Percentiles rank a stretch among this genome's conserved stretches.
Conservation (phyloP, 73 alveolate species). For the Blepharisma japonicum region DNA sequence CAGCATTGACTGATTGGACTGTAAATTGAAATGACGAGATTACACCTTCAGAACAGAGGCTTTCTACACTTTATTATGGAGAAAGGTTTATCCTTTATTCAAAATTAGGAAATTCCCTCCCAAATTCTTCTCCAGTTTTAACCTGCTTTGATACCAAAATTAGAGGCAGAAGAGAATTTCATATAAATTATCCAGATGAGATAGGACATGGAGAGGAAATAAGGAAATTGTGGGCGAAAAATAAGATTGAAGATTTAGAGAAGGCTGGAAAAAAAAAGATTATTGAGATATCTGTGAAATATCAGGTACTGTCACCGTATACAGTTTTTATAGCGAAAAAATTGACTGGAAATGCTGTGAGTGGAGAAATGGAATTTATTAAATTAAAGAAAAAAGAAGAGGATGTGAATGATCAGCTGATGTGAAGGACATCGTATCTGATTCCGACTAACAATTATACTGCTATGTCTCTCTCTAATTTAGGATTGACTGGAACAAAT, state of each 20-base stretch:
- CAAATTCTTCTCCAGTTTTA: no score
- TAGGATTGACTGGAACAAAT: no score
- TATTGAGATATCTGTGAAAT: conserved; percentile 13
- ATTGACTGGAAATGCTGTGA: not conserved
- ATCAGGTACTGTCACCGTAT: not conserved
- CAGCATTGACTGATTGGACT: not conserved
- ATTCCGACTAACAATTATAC: no score
- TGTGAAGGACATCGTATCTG: no score
- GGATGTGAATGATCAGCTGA: not conserved
- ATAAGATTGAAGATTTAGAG: conserved; percentile 4
- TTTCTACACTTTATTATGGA: not conserved
- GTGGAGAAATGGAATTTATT: not conserved
- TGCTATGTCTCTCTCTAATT: no score
- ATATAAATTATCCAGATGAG: not conserved
- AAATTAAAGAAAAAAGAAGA: not conserved
- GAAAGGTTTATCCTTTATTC: not conserved
- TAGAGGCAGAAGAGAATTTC: no score
- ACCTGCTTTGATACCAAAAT: no score
- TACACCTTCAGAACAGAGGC: not conserved
- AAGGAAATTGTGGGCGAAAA: conserved; percentile 21
- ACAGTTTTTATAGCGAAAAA: not conserved
- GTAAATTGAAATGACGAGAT: not conserved
- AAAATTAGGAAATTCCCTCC: no score
- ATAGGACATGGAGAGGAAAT: conserved; percentile 5
- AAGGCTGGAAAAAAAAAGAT: not conserved